Percentiles rank a stretch among this genome's conserved stretches.
Conservation (phyloP, 768 basidiomycete species). For the Pleurotus eryngii region DNA sequence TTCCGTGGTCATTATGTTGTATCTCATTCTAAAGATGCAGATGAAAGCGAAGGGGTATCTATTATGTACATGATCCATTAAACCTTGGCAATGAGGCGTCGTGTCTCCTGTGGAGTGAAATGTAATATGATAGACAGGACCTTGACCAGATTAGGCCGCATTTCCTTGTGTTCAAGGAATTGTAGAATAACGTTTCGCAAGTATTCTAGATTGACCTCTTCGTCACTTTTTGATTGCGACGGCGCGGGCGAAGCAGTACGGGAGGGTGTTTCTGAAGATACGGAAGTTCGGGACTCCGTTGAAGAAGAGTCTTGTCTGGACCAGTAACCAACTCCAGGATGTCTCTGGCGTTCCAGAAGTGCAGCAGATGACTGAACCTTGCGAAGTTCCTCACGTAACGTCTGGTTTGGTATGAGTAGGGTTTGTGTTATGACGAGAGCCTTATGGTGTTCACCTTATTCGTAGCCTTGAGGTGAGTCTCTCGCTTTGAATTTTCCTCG, state of each 20-base stretch:
- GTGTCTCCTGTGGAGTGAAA: constrained; percentile 94
- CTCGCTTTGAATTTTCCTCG: constrained; percentile 70
- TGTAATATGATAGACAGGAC: constrained; percentile 90
- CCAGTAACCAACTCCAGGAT: constrained; percentile 96
- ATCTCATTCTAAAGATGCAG: too few relatives aligned
- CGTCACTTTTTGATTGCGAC: constrained; percentile 51
- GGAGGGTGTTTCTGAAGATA: constrained; percentile 32
- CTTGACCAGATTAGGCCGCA: constrained; percentile 92
- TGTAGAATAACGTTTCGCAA: constrained; percentile 94
- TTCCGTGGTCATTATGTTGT: not conserved
- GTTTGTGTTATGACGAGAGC: not conserved
- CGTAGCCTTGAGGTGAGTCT: constrained; percentile 63
- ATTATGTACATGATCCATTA: constrained; percentile 22
- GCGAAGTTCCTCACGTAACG: constrained; percentile 87
- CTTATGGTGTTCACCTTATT: constrained; percentile 60
- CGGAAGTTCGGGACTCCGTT: constrained; percentile 36
- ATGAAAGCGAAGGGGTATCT: too few relatives aligned
- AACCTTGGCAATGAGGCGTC: constrained; percentile 86
- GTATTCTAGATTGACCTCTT: constrained; percentile 95
- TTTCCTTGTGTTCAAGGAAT: constrained; percentile 97
- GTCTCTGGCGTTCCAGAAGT: constrained; percentile 83
- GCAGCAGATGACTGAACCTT: constrained; percentile 95
- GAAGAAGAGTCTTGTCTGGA: constrained; percentile 37
- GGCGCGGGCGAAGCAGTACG: constrained; percentile 31
- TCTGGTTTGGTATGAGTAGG: constrained; percentile 40